These are phyloP conservation scores for Raphanus raphanistrum DNA, from an alignment of 345 rosid genomes.

Conservation along the genomic window DNA sequence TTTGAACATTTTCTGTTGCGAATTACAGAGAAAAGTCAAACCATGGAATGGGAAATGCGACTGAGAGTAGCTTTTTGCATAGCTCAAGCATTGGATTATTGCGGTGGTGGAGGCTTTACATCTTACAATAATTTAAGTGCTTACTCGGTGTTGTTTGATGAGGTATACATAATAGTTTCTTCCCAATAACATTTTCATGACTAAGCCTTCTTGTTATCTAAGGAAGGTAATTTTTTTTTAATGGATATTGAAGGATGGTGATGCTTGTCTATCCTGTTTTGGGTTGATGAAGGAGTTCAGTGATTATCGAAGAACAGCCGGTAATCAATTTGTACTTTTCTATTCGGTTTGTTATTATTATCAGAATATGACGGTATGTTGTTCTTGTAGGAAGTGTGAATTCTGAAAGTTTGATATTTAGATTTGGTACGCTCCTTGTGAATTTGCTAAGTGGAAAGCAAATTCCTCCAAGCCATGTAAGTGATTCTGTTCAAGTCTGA, in stretches of 20 bases:
- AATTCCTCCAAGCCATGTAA: slow-evolving; percentile 83
- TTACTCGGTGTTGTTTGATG: slow-evolving; percentile 78
- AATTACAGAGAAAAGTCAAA: slow-evolving; percentile 70
- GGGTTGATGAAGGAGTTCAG: slow-evolving; percentile 80
- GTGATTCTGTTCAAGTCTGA: slow-evolving; percentile 24
- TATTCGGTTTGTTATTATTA: not conserved
- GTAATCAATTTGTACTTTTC: slow-evolving; percentile 35
- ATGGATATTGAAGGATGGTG: slow-evolving; percentile 60
- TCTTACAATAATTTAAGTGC: slow-evolving; percentile 78
- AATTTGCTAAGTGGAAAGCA: slow-evolving; percentile 79
- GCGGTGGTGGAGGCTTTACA: slow-evolving; percentile 63
- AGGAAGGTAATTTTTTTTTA: not conserved
- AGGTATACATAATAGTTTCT: slow-evolving; percentile 45
- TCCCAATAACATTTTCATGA: not conserved
- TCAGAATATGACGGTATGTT: slow-evolving; percentile 1
- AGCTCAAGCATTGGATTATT: slow-evolving; percentile 78
- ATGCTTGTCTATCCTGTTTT: slow-evolving; percentile 89
- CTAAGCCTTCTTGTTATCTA: not conserved
- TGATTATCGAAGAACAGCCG: slow-evolving; percentile 68
- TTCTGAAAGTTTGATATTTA: slow-evolving; percentile 66
- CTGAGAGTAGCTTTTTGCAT: slow-evolving; percentile 68
- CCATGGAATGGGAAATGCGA: slow-evolving; percentile 79
- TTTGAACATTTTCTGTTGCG: slow-evolving; percentile 4
- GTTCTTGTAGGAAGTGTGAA: slow-evolving; percentile 64
- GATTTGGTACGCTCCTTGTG: slow-evolving; percentile 76